Base-by-base conservation (phyloP, 2,329 filamentous ascomycete species). In the Fonsecaea multimorphosa region DNA sequence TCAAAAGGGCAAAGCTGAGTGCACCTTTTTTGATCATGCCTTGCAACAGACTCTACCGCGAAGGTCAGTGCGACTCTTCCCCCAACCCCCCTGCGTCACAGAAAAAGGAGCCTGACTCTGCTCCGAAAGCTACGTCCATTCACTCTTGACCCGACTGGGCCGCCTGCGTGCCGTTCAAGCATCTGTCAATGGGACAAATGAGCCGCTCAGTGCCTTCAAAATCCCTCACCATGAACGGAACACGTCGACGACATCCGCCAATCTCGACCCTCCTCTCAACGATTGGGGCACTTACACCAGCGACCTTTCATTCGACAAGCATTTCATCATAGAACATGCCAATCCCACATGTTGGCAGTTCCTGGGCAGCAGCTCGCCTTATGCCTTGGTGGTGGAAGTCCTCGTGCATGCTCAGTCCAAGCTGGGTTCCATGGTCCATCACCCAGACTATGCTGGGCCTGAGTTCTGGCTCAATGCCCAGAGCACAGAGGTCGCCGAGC, bases 1-100 rank as follows among this genome's bases (percentile, higher is more conserved):
- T 64, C 68, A 72, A 55, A 74, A 74, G 53, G 72, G 72, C n/a
- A 72, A 73, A 46, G 72, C 70, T 32, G 72, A 74, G 40, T 74
- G 72, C 53, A 72, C 71, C 34, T 73, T 74, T 53, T 74, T 72
- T 60, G 72, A 74, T 44, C 72, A 74, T 70, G 72, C 72, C 22
- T 58, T 73, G 31, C 70, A 73, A 54, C 69, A 73, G 57, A 71
- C 69, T 49, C 63, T 73, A 24, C 72, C 72, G 16, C 69, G 72
- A 66, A 70, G 68, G 69, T 72, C 64, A 65, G 70, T 64, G n/a
- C n/a, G 14, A 14, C 53, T 12, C 54, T 19, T 8, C 16, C 4
- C 38, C 16, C 3, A 40, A 40, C n/a, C n/a, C 38, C 11, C 14
- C 16, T 16, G 38, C n/a, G 4, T 6, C 8, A 40, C 38, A 16